These are phyloP conservation scores for Taphrina confusa DNA, from an alignment of 1,139 yeast species.

Conservation along the genomic window DNA sequence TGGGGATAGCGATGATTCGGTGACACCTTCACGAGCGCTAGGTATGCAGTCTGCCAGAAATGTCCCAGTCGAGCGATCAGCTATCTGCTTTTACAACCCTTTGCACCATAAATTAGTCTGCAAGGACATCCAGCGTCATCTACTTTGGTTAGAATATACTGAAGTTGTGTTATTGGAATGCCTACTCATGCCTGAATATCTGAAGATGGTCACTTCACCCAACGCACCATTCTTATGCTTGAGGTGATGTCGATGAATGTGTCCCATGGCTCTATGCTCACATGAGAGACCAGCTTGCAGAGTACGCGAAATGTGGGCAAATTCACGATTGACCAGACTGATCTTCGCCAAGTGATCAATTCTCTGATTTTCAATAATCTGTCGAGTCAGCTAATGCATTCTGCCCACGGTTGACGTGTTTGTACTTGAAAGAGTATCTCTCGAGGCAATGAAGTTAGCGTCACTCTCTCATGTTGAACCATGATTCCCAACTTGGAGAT, in stretches of 20 bases:
- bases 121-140: conserved; percentile 13
- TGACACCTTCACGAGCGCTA: too few relatives aligned
- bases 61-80: too few relatives aligned
- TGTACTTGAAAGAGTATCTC: conserved; percentile 10
- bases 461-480: too few relatives aligned
- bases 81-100: conserved; percentile 2
- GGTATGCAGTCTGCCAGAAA: too few relatives aligned
- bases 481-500: too few relatives aligned
- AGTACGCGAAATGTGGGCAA: background rate
- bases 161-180: background rate
- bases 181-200: conserved; percentile 17
- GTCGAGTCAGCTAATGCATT: background rate
- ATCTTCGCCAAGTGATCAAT: conserved; percentile 13
- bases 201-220: conserved; percentile 17
- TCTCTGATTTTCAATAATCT: background rate
- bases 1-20: too few relatives aligned
- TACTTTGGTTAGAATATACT: background rate
- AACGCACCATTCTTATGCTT: conserved; percentile 8
- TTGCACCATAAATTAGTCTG: conserved; percentile 8
- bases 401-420: background rate
- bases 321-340: conserved; percentile 16
- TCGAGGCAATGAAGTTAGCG: background rate
- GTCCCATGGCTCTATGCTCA: conserved; percentile 12
- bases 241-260: conserved; percentile 15
- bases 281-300: conserved; percentile 14